phyloP scores from a whole-genome alignment of 768 basidiomycete genomes.

The Sistotremastrum niveocremeum region DNA sequence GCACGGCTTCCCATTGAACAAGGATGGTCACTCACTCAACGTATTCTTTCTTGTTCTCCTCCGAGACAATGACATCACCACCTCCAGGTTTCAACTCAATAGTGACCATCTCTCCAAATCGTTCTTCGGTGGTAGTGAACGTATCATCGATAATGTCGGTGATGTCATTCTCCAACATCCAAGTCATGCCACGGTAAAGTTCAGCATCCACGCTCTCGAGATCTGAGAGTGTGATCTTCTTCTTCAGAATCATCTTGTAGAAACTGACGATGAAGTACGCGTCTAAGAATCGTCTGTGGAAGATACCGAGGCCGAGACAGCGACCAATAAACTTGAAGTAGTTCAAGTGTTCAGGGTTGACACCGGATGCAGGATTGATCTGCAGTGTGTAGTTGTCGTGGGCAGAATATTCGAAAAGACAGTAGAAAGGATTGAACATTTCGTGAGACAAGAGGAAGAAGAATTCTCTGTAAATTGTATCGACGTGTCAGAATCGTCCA shows the following conservation, averaged over 20 bases:
- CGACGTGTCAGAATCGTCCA: constrained; percentile 3
- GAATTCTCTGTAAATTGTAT: constrained; percentile 61
- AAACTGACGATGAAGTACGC: constrained; percentile 99
- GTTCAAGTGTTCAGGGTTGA: constrained; percentile 98
- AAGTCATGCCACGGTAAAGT: constrained; percentile 85
- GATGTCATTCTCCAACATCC: constrained; percentile 99
- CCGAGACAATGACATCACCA: constrained; percentile 71
- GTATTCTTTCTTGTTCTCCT: constrained; percentile 99
- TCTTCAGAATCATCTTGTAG: constrained; percentile 99
- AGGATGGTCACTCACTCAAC: constrained; percentile 42
- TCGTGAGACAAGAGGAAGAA: constrained; percentile 99
- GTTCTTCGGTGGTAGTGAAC: constrained; percentile 92
- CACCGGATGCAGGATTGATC: constrained; percentile 95
- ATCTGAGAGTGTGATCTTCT: constrained; percentile 89
- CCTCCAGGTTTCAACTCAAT: constrained; percentile 91
- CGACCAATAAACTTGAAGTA: constrained; percentile 99
- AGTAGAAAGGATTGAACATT: constrained; percentile 99
- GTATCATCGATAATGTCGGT: constrained; percentile 97
- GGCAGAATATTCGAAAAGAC: constrained; percentile 98
- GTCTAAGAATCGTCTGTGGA: constrained; percentile 97
- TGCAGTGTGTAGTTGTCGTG: constrained; percentile 99
- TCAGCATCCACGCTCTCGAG: constrained; percentile 96
- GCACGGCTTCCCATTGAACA: constrained; percentile 1
- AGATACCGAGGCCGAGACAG: constrained; percentile 89
- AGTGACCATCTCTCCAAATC: constrained; percentile 96